Percentiles rank a stretch among this genome's conserved stretches.
These are phyloP conservation scores for Fusarium graminum DNA, from an alignment of 2,329 filamentous ascomycete species.

Conservation along the genomic window DNA sequence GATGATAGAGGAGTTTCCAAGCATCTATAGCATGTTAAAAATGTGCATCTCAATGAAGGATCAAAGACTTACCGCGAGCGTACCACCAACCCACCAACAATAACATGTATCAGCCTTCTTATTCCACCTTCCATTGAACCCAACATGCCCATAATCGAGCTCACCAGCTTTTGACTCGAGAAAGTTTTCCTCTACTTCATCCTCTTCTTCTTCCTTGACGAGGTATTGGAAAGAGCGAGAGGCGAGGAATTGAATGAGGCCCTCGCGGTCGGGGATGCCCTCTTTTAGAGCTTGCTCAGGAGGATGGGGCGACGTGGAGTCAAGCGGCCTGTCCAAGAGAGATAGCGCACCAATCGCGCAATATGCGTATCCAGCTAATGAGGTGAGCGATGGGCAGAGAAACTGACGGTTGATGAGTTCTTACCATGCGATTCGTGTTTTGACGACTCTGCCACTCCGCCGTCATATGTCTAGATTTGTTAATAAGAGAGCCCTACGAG, in stretches of 20 bases:
- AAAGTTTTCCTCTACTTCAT: conserved; percentile 59
- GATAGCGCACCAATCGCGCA: conserved; percentile 84
- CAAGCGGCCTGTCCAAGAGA: conserved; percentile 75
- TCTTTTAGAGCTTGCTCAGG: conserved; percentile 51
- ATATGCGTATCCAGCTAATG: conserved; percentile 86
- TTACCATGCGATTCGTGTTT: conserved; percentile 86
- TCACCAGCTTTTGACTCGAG: conserved; percentile 53
- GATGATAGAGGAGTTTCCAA: conserved; percentile 70
- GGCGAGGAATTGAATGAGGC: conserved; percentile 68
- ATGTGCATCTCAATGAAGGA: not conserved
- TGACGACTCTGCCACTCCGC: conserved; percentile 82
- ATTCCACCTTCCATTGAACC: conserved; percentile 91
- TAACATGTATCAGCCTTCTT: conserved; percentile 97
- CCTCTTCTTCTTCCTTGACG: conserved; percentile 61
- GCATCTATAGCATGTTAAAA: conserved; percentile 61
- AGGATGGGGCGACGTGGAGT: conserved; percentile 39
- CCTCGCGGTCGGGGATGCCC: conserved; percentile 52
- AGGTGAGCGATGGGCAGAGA: conserved; percentile 21
- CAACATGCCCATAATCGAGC: conserved; percentile 65
- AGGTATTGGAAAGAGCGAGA: conserved; percentile 74
- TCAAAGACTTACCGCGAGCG: conserved; percentile 60
- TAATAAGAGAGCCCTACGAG: conserved; percentile 1
- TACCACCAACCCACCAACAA: conserved; percentile 87
- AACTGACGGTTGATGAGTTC: conserved; percentile 37
- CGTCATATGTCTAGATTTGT: conserved; percentile 77